Evolutionary conservation across 148 eudicot genomes (phyloP), one percentile per base, ranked within the genome.

Genomic region (Camellia granthamiana): DNA sequence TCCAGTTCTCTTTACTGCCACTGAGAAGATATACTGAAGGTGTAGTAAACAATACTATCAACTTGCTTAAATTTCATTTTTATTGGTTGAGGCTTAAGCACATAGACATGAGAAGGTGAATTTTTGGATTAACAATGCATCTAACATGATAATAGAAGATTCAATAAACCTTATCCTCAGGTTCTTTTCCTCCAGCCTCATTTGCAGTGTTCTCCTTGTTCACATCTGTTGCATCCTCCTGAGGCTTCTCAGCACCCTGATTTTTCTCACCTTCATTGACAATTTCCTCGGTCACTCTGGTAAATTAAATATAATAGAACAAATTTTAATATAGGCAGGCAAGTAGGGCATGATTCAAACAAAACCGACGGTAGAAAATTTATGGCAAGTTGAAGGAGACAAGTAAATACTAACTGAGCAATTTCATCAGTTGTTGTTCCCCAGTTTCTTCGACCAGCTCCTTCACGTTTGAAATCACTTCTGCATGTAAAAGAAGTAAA

Each of bases 371-470:
- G 74, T 10, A 51, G 5, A 69, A 14, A 14, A 69, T 69, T 49
- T 21, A 51, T 51, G 19, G 9, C 21, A 65, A 60, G 30, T 42
- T 43, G 5, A 5, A 69, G 49, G 18, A 15, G 41, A 0, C 18
- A 55, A 72, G 12, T 54, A 76, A 62, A 79, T 46, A 80, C 94
- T 90, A 81, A 93, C 98, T 73, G 90, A 81, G 89, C 77, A 72
- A 93, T 75, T 81, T 92, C 98, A 80, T 92, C 98, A 69, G 84
- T 82, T 75, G 85, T 79, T 75, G 87, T 82, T 69, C 97, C 98
- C 98, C 98, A 95, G 83, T 95, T 95, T 69, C 97, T 93, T 65
- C 97, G 91, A 67, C 98, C 98, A 84, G 93, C 58, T 47, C 98
- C 98, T 69, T 93, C 98, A 69, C 93, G 92, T 83, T 95, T 95